Percentiles rank a stretch among this genome's conserved stretches.
Conservation (phyloP, 2,329 filamentous ascomycete species). For the Nannizziopsis arthrosporioides region DNA sequence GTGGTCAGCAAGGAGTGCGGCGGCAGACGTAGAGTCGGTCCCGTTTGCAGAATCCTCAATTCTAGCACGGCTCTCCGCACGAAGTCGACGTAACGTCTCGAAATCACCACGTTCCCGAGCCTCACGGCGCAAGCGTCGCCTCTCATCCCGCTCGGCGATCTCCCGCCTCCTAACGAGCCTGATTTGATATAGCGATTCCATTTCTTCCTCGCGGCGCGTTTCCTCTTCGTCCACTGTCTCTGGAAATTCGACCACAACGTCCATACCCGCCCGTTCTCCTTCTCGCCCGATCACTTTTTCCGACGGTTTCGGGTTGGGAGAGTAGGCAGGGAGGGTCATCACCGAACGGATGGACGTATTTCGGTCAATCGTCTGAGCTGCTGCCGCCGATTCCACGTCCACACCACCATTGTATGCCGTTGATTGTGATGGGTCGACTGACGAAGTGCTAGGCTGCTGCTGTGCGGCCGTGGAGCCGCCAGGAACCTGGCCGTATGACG, state of each 20-base stretch:
- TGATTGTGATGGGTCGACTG: conserved; percentile 15
- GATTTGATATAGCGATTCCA: conserved; percentile 87
- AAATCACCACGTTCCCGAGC: conserved; percentile 60
- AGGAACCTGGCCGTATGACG: conserved; percentile 33
- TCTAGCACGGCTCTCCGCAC: conserved; percentile 44
- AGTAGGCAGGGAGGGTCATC: conserved; percentile 84
- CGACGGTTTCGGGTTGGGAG: conserved; percentile 55
- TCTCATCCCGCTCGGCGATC: conserved; percentile 62
- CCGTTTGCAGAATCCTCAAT: conserved; percentile 30
- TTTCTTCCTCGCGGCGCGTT: conserved; percentile 68
- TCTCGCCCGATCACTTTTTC: conserved; percentile 79
- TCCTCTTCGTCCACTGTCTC: conserved; percentile 71
- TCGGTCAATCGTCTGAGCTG: conserved; percentile 49
- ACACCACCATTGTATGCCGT: conserved; percentile 13
- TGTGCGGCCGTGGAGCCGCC: conserved; percentile 13
- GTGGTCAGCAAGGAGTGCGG: conserved; percentile 34
- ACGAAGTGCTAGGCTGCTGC: conserved; percentile 1
- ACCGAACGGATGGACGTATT: conserved; percentile 84
- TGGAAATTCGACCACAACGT: conserved; percentile 77
- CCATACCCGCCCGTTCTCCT: conserved; percentile 83
- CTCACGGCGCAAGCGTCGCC: conserved; percentile 57
- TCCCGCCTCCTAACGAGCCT: conserved; percentile 64
- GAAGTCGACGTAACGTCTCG: conserved; percentile 55
- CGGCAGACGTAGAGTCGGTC: conserved; percentile 23
- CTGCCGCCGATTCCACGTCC: neutral